Percentiles rank a stretch among this genome's conserved stretches.
Conservation (phyloP, 257 asterid species). For the Solanum megistacrolobum region DNA sequence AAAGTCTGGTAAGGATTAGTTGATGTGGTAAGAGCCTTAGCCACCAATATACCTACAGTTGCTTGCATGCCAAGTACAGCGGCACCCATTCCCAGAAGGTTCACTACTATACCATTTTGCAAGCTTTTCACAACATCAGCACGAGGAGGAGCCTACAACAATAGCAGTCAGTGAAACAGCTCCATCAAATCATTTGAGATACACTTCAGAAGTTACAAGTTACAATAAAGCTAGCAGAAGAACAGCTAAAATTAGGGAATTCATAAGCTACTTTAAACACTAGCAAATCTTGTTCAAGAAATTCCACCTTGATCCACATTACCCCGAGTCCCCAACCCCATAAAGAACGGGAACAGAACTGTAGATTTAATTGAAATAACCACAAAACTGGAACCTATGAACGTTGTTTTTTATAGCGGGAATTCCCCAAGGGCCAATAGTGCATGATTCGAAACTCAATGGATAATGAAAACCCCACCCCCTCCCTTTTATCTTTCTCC, state of each 20-base stretch:
- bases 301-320: background rate
- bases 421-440: background rate
- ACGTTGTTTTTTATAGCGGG: background rate
- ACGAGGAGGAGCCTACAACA: constrained; percentile 91
- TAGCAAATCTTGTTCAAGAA: background rate
- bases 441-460: background rate
- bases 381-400: background rate
- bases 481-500: background rate
- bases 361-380: background rate
- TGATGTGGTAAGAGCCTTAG: constrained; percentile 94
- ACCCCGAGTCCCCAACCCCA: background rate
- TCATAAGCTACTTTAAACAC: background rate
- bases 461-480: background rate
- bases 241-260: background rate
- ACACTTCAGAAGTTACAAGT: background rate
- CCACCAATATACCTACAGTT: constrained; percentile 88
- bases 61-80: constrained; percentile 96
- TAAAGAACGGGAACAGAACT: background rate
- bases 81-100: constrained; percentile 91
- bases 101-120: constrained; percentile 66
- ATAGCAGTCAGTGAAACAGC: background rate
- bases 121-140: constrained; percentile 87
- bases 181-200: background rate
- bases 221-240: background rate
- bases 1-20: constrained; percentile 76